phyloP scores from a whole-genome alignment of 768 basidiomycete genomes.

The Collybia nuda region DNA sequence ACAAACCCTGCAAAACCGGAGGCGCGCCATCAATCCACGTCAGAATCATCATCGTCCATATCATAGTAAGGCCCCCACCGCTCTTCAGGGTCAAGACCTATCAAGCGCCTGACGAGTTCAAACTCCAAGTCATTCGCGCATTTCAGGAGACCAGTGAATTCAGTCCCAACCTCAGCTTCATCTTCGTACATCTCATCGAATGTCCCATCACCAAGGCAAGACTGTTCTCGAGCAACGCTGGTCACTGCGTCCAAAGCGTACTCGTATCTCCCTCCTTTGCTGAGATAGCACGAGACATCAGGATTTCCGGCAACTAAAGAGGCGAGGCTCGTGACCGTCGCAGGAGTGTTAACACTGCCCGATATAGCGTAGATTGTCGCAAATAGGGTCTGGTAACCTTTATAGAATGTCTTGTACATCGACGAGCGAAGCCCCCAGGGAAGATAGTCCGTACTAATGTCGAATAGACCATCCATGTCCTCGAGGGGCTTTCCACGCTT shows the following conservation, averaged over 20 bases:
- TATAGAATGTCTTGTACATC: constrained; percentile 13
- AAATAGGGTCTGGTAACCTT: constrained; percentile 10
- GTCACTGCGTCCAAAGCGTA: constrained; percentile 13
- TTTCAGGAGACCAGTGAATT: constrained; percentile 1
- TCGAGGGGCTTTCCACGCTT: constrained; percentile 4
- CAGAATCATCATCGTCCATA: constrained; percentile 6
- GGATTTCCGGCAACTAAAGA: constrained; percentile 2
- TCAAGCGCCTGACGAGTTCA: constrained; percentile 9
- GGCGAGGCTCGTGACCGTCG: not conserved
- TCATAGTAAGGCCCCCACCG: constrained; percentile 5
- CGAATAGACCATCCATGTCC: not conserved
- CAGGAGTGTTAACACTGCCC: not conserved
- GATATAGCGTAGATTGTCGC: not conserved
- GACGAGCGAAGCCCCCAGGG: constrained; percentile 4
- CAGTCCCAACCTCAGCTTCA: not conserved
- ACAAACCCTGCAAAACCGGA: no score
- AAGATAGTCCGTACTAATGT: constrained; percentile 6
- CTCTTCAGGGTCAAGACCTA: constrained; percentile 6
- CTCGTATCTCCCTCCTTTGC: constrained; percentile 13
- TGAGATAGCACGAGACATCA: constrained; percentile 5
- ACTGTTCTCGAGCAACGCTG: constrained; percentile 7
- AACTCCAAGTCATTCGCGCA: constrained; percentile 18
- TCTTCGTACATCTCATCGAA: constrained; percentile 10
- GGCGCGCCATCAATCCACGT: not conserved
- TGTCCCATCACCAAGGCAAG: constrained; percentile 2